Evolutionary conservation across 1,139 yeast genomes (phyloP), one percentile per base, ranked within the genome.

Genomic region (Magnusiomyces fungicola): DNA sequence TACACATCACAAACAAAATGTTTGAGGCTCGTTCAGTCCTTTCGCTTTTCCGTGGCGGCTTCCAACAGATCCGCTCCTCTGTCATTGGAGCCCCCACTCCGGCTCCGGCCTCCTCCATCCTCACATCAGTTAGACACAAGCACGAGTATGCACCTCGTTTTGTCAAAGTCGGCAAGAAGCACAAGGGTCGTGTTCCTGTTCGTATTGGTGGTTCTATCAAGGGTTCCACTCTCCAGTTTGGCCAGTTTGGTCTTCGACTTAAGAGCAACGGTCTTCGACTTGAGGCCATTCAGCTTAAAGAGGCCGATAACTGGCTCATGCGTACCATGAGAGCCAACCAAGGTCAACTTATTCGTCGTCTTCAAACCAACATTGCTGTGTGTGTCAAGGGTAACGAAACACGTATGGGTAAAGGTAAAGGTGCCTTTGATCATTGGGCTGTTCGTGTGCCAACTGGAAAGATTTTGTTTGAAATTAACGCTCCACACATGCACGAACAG

Each of bases 391-490:
- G 99, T 72, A 92, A 94, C 68, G 97, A 92, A 67, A 88, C 97
- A 19, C 92, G 99, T 81, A 92, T 92, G 99, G 99, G 99, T 74
- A 92, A 94, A 69, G 99, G 99, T 73, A 92, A 92, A 69, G 99
- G 99, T 69, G 83, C 94, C 0, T 90, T 92, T 65, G 96, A 89
- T 61, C 95, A 88, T 72, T 94, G 97, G 97, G 95, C 95, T 56
- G 86, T 83, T 41, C 79, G 99, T 61, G 92, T 92, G 19, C 95
- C 98, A 43, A 89, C 97, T 0, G 99, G 99, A 3, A 89, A 89
- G 63, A 81, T 92, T 45, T 73, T 89, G 33, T 89, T 90, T 64
- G 99, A 92, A 69, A 81, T 90, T 62, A 84, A 83, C n/a, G 83
- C 81, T 41, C 75, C 72, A 40, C 71, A 78, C 56, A 75, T 92